Conservation (phyloP, 75 land plant species). For the Cryptomeria japonica region DNA sequence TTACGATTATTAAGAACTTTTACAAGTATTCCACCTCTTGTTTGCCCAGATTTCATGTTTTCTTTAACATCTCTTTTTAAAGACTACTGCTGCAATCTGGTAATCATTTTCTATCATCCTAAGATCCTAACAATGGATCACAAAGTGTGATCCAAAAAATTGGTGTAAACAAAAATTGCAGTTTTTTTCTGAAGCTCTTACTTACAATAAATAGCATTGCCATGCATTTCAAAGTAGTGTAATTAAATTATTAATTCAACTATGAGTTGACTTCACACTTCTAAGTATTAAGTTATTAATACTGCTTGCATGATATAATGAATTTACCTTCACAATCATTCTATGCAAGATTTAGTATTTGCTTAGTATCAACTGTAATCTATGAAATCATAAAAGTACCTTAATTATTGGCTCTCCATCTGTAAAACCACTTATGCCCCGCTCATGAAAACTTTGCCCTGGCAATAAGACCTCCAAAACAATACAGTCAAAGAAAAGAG, state of each 20-base stretch:
- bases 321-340: background rate
- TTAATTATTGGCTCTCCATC: constrained; percentile 5
- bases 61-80: too few species aligned
- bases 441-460: constrained; percentile 1
- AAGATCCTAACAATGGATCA: too few species aligned
- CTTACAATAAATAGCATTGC: background rate
- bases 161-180: too few species aligned
- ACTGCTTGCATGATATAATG: background rate
- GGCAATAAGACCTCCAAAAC: background rate
- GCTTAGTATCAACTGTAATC: background rate
- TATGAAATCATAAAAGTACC: background rate
- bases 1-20: too few species aligned
- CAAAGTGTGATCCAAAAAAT: too few species aligned
- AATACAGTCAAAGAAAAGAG: background rate
- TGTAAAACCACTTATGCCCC: background rate
- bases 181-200: too few species aligned
- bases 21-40: too few species aligned
- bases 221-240: background rate
- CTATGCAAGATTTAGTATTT: background rate
- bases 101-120: too few species aligned
- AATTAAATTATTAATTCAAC: background rate
- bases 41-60: too few species aligned
- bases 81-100: too few species aligned
- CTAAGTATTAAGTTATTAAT: background rate
- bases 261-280: background rate